phyloP scores from a whole-genome alignment of 345 rosid genomes.

The Euclidium syriacum region DNA sequence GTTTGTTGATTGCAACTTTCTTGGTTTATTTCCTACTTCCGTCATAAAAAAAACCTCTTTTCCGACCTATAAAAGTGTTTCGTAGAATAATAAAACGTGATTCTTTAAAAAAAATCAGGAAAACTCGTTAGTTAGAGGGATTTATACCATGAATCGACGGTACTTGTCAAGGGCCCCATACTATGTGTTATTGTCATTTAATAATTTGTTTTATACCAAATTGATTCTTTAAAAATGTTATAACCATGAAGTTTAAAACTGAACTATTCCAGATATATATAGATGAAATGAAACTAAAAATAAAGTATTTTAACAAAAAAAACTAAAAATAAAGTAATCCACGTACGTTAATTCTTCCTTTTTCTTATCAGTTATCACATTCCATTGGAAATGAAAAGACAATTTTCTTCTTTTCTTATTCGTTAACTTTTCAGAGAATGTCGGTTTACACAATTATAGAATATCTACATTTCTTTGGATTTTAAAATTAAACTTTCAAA shows the following conservation, averaged over 20 bases:
- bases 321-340: background rate
- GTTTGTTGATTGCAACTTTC: background rate
- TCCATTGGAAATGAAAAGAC: background rate
- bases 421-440: slow-evolving; percentile 1
- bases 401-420: background rate
- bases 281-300: background rate
- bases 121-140: background rate
- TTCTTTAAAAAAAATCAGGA: background rate
- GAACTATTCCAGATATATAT: background rate
- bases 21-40: background rate
- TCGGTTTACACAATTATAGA: slow-evolving; percentile 11
- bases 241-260: background rate
- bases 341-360: background rate
- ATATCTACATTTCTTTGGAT: background rate
- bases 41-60: background rate
- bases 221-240: background rate
- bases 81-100: background rate
- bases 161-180: slow-evolving; percentile 6
- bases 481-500: background rate
- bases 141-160: background rate
- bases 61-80: background rate
- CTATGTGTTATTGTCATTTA: background rate
- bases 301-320: background rate
- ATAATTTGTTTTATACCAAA: background rate
- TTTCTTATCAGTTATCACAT: background rate